Percentiles rank a stretch among this genome's conserved stretches.
These are phyloP conservation scores for Talaromyces piceae DNA, from an alignment of 2,329 filamentous ascomycete species.

Conservation along the genomic window DNA sequence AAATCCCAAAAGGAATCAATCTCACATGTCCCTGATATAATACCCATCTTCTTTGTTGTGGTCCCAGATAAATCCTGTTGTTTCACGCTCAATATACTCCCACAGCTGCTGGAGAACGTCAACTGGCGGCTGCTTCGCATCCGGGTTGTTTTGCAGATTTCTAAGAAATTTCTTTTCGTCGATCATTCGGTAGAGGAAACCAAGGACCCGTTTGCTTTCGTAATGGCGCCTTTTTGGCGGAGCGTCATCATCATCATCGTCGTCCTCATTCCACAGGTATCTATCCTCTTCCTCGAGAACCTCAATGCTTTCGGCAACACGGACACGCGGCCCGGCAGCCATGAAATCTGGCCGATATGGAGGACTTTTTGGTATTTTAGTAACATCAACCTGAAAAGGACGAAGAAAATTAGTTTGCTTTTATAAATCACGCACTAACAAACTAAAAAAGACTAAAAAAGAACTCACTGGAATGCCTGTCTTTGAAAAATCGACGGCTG, in stretches of 20 bases:
- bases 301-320: conserved; percentile 12
- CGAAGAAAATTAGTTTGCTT: not conserved
- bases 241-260: conserved; percentile 9
- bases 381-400: conserved; percentile 15
- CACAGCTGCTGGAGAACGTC: conserved; percentile 3
- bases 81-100: conserved; percentile 15
- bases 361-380: conserved; percentile 9
- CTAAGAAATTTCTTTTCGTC: conserved; percentile 56
- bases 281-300: conserved; percentile 10
- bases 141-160: conserved; percentile 11
- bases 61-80: conserved; percentile 18
- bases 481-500: conserved; percentile 69
- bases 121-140: not conserved
- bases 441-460: not conserved
- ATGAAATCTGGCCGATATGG: conserved; percentile 14
- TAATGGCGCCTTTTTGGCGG: conserved; percentile 51
- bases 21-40: conserved; percentile 18
- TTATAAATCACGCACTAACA: not conserved
- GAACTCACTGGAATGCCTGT: conserved; percentile 53
- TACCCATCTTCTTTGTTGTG: conserved; percentile 14
- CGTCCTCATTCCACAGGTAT: conserved; percentile 25
- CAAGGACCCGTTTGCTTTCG: conserved; percentile 59
- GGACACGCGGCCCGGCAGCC: conserved; percentile 18
- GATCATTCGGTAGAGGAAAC: conserved; percentile 62
- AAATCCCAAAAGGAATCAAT: not conserved